A percentile compares a stretch with the other conserved stretches of the same genome.
Conservation (phyloP, 208 protist genomes). For the Leishmania tarentolae region DNA sequence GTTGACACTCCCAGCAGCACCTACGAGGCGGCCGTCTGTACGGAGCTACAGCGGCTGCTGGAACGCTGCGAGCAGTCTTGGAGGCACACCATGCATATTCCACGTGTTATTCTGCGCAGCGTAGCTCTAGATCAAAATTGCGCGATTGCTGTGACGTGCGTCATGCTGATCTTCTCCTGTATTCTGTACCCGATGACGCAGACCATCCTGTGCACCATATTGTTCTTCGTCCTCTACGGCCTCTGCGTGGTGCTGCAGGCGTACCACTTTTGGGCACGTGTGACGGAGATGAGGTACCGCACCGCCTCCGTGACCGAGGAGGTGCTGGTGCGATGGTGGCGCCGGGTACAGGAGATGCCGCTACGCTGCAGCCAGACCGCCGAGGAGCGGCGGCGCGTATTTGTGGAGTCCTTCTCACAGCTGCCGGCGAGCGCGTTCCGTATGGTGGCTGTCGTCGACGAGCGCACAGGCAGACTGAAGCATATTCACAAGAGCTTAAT, state of each 20-base stretch:
- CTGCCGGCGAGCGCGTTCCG: constrained; percentile 73
- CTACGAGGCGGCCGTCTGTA: constrained; percentile 67
- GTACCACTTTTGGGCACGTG: constrained; percentile 74
- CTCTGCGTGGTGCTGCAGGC: constrained; percentile 61
- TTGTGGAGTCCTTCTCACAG: constrained; percentile 66
- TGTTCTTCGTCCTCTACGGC: constrained; percentile 72
- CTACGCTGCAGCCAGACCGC: constrained; percentile 46
- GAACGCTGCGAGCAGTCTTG: constrained; percentile 45
- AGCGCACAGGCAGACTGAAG: constrained; percentile 67
- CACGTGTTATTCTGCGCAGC: constrained; percentile 42
- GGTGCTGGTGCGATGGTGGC: constrained; percentile 64
- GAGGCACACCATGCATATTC: constrained; percentile 39
- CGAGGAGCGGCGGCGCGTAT: constrained; percentile 63
- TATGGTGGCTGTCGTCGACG: constrained; percentile 73
- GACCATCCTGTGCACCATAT: constrained; percentile 55
- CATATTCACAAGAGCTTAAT: constrained; percentile 79
- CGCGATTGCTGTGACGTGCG: constrained; percentile 58
- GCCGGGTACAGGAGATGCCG: constrained; percentile 53
- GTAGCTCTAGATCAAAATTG: constrained; percentile 66
- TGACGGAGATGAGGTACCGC: constrained; percentile 78
- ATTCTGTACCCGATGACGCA: constrained; percentile 46
- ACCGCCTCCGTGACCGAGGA: constrained; percentile 60
- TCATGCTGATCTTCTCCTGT: constrained; percentile 73
- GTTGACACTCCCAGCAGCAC: constrained; percentile 60
- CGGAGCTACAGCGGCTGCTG: constrained; percentile 56